Evolutionary conservation across 805 yeast genomes (phyloP).

Genomic region (Saturnispora sekii): DNA sequence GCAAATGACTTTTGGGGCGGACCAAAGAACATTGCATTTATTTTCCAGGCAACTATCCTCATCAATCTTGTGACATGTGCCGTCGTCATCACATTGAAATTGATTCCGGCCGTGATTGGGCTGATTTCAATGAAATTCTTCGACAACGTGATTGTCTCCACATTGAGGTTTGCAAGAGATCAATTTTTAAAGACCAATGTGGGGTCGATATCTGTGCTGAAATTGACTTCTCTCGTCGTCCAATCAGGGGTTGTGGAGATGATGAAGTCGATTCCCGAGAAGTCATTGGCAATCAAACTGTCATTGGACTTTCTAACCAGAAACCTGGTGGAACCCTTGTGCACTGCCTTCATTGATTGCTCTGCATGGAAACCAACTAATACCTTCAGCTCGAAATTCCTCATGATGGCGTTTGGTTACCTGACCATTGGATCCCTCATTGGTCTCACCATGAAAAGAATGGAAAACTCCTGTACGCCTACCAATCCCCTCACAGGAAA

Average conservation of each 20-base stretch:
- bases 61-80: slow-evolving; percentile 16
- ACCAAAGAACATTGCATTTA: slow-evolving; percentile 11
- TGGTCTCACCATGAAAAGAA: slow-evolving; percentile 14
- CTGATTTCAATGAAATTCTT: slow-evolving; percentile 15
- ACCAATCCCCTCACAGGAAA: slow-evolving; percentile 39
- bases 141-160: slow-evolving; percentile 5
- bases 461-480: slow-evolving; percentile 25
- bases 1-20: slow-evolving; percentile 10
- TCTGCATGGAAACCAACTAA: slow-evolving; percentile 19
- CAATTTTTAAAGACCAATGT: neutral
- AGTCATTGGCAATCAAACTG: slow-evolving; percentile 5
- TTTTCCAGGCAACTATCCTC: slow-evolving; percentile 16
- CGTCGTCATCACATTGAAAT: slow-evolving; percentile 17
- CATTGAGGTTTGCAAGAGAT: neutral
- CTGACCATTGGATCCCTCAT: slow-evolving; percentile 7
- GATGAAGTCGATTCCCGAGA: neutral
- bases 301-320: slow-evolving; percentile 2
- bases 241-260: neutral
- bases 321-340: slow-evolving; percentile 8
- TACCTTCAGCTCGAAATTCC: slow-evolving; percentile 13
- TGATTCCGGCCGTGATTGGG: slow-evolving; percentile 20
- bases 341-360: slow-evolving; percentile 12
- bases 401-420: slow-evolving; percentile 18
- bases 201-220: neutral
- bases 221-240: neutral